Base-by-base conservation (phyloP, 176 grass and related monocot genomes). In the Avena atlantica region DNA sequence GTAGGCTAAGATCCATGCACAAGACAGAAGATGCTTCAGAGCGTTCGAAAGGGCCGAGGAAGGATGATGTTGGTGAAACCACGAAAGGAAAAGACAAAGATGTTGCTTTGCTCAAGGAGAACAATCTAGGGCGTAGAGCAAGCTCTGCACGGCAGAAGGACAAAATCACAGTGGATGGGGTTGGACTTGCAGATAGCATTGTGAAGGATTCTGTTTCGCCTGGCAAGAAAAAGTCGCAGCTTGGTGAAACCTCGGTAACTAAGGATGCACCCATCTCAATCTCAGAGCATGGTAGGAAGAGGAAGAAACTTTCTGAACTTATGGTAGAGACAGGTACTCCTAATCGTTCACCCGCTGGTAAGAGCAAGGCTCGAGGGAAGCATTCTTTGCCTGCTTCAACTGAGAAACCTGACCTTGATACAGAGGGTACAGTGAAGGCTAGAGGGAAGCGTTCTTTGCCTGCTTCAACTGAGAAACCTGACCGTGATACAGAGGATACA, bases 301-400 rank as follows among this genome's bases (percentile, higher is more conserved):
- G 51, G 70, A 91, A 91, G 69, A 91, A 87, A 52, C 68, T 91
- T 88, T 81, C 82, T 81, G 90, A 91, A 88, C 90, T 91, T 52
- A 77, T 91, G 90, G 61, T 53, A 85, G 86, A 64, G 59, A 56
- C 52, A 81, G 78, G 12, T 50, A 81, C 8, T 1, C 40, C 81
- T 81, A 78, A 81, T 47, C 61, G 70, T 85, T 36, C 70, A 69
- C 24, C 53, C 24, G 70, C 44, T 88, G 70, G 62, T 77, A 85
- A 88, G 81, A 80, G 61, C 52, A 91, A 88, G 71, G 66, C 78
- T 88, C 86, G 12, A 71, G 21, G 77, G 17, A 85, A 69, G 51
- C 60, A 5, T 77, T 70, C 51, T 60, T 81, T 48, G 81, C 31
- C 36, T 83, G 66, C 34, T 17, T 72, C 66, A 44, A 25, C 34